These are phyloP conservation scores for Backusella luteola DNA, from an alignment of 192 early-diverging fungal species.

Conservation along the genomic window DNA sequence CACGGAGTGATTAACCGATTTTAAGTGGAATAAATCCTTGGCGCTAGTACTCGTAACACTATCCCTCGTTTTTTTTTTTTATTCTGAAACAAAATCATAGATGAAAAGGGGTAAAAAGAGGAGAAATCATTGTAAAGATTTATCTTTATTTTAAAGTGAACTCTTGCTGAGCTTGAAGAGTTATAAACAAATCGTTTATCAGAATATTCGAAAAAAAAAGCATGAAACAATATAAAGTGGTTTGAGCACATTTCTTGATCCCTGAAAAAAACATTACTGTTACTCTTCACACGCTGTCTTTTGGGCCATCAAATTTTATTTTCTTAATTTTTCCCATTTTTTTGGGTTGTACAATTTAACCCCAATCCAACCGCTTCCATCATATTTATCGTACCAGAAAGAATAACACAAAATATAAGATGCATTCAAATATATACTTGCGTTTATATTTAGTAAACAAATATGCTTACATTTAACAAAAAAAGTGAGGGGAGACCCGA, in stretches of 20 bases:
- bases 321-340: background rate
- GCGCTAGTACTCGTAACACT: background rate
- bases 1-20: slow-evolving; percentile 3
- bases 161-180: background rate
- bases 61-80: background rate
- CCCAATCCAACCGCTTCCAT: background rate
- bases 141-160: background rate
- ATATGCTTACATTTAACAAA: background rate
- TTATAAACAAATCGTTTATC: background rate
- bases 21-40: background rate
- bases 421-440: background rate
- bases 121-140: background rate
- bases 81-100: background rate
- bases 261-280: background rate
- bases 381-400: background rate
- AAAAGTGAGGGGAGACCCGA: background rate
- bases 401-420: background rate
- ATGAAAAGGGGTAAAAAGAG: background rate
- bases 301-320: background rate
- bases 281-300: background rate
- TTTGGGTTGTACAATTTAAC: background rate
- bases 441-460: background rate
- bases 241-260: background rate
- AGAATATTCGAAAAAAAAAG: background rate
- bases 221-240: background rate